A percentile compares a stretch with the other conserved stretches of the same genome.
These are phyloP conservation scores for Fusarium staphyleae DNA, from an alignment of 2,329 filamentous ascomycete genomes.

Conservation along the genomic window DNA sequence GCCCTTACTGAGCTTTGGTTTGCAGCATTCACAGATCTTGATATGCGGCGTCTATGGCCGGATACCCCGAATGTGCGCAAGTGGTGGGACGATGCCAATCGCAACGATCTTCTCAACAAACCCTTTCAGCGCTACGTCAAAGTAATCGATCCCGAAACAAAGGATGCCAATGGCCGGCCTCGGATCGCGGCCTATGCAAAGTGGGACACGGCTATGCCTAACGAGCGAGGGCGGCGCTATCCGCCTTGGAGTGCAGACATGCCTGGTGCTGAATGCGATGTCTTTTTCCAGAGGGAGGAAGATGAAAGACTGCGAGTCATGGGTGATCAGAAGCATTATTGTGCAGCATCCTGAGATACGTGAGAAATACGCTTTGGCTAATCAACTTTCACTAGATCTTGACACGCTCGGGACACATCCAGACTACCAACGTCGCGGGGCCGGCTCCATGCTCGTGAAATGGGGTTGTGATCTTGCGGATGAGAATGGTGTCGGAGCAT, in stretches of 20 bases:
- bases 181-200: slow-evolving; percentile 32
- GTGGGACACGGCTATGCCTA: slow-evolving; percentile 25
- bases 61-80: slow-evolving; percentile 25
- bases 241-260: slow-evolving; percentile 28
- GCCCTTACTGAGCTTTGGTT: slow-evolving; percentile 28
- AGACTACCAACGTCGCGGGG: slow-evolving; percentile 38
- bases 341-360: neutral
- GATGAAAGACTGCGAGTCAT: slow-evolving; percentile 24
- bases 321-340: slow-evolving; percentile 27
- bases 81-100: slow-evolving; percentile 32
- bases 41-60: slow-evolving; percentile 24
- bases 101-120: slow-evolving; percentile 21
- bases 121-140: slow-evolving; percentile 31
- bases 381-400: slow-evolving; percentile 26
- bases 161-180: slow-evolving; percentile 4
- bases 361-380: neutral
- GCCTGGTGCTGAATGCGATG: slow-evolving; percentile 20
- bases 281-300: slow-evolving; percentile 25
- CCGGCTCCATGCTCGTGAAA: slow-evolving; percentile 35
- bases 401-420: slow-evolving; percentile 40
- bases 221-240: slow-evolving; percentile 26
- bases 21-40: slow-evolving; percentile 23
- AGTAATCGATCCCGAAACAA: slow-evolving; percentile 18
- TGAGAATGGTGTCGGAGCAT: slow-evolving; percentile 25
- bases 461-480: slow-evolving; percentile 40